These are phyloP conservation scores for Fonticula alba DNA, from an alignment of 78 protist species.

Conservation along the genomic window DNA sequence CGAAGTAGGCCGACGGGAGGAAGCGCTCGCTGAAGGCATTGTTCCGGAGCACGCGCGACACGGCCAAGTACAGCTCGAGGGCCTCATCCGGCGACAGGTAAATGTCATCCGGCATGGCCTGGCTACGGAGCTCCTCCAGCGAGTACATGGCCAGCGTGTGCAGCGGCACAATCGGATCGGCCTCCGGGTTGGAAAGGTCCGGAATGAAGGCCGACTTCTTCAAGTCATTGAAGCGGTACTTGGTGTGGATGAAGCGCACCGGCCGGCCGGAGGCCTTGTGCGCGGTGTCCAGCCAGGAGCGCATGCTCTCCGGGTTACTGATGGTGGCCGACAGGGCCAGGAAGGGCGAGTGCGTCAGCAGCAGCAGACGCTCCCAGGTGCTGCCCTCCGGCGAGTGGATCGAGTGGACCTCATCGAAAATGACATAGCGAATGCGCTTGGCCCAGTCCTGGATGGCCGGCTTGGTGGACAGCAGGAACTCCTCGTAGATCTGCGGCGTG, in stretches of 20 bases:
- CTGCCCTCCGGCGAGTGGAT: conserved; percentile 29
- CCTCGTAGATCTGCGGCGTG: conserved; percentile 23
- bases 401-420: conserved; percentile 74
- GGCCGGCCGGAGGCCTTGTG: not conserved
- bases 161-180: not conserved
- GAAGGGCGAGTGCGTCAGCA: conserved; percentile 38
- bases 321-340: conserved; percentile 79
- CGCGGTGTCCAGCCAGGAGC: conserved; percentile 23
- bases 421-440: conserved; percentile 33
- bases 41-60: not conserved
- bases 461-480: conserved; percentile 1
- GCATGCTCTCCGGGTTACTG: conserved; percentile 42
- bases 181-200: too few relatives aligned
- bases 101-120: not conserved
- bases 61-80: not conserved
- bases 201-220: too few relatives aligned
- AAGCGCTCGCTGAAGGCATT: not conserved
- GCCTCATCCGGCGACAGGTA: not conserved
- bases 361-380: conserved; percentile 52
- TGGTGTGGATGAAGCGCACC: conserved; percentile 8
- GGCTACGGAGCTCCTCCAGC: too few relatives aligned
- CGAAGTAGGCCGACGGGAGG: not conserved
- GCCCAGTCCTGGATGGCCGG: not conserved
- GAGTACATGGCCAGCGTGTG: not conserved
- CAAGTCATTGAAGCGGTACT: conserved; percentile 36